These are phyloP conservation scores for Coleophoma crateriformis DNA, from an alignment of 2,329 filamentous ascomycete genomes.

Conservation along the genomic window DNA sequence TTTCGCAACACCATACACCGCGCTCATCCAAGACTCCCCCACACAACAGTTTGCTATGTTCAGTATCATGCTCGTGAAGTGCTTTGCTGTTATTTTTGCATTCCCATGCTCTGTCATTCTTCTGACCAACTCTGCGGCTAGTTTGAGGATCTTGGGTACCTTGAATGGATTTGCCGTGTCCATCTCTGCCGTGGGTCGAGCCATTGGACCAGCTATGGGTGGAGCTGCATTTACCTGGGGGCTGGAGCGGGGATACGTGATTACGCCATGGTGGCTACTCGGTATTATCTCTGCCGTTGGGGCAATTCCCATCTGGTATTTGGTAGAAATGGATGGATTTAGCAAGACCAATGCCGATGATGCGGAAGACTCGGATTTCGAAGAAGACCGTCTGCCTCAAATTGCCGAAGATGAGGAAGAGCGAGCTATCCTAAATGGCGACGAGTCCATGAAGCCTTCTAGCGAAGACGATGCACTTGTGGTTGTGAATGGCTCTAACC, in stretches of 20 bases:
- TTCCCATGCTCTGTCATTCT: constrained; percentile 90
- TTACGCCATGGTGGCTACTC: constrained; percentile 80
- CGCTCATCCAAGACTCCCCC: constrained; percentile 45
- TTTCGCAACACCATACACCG: constrained; percentile 75
- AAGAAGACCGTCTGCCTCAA: constrained; percentile 5
- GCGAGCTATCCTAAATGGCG: constrained; percentile 13
- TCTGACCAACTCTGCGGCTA: constrained; percentile 78
- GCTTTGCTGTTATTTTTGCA: constrained; percentile 71
- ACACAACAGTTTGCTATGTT: constrained; percentile 59
- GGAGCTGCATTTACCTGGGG: constrained; percentile 74
- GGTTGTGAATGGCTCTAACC: constrained; percentile 10
- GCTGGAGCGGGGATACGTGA: constrained; percentile 67
- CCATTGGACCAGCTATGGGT: constrained; percentile 68
- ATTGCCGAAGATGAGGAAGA: constrained; percentile 10
- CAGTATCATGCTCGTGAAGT: constrained; percentile 66
- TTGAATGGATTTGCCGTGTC: constrained; percentile 88
- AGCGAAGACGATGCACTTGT: constrained; percentile 18
- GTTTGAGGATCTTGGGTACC: constrained; percentile 73
- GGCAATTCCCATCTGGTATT: constrained; percentile 66
- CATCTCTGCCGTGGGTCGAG: constrained; percentile 74
- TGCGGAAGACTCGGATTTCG: constrained; percentile 23
- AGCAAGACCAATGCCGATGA: constrained; percentile 32
- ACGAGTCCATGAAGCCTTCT: constrained; percentile 10
- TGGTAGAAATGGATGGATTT: constrained; percentile 70
- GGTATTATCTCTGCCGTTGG: constrained; percentile 57